Conservation (phyloP, 139 green algal genomes). For the Chlorella sp. region DNA sequence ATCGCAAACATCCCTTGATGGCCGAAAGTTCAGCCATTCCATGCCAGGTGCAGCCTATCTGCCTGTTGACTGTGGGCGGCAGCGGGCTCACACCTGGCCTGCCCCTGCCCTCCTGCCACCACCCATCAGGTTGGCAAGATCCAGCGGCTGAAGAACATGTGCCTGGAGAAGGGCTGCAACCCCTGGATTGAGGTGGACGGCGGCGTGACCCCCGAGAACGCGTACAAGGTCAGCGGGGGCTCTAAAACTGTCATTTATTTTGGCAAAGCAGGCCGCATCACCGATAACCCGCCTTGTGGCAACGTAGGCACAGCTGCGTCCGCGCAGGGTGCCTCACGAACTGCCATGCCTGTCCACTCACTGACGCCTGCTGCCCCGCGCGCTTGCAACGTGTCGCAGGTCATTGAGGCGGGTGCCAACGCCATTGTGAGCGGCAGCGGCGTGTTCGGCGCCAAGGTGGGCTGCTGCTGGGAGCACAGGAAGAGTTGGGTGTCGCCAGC, state of each 20-base stretch:
- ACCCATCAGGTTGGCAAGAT: conserved; percentile 93
- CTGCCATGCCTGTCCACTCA: no score
- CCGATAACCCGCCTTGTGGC: no score
- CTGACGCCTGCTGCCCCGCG: no score
- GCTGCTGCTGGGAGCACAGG: no score
- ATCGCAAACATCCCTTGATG: no score
- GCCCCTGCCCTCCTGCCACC: not conserved
- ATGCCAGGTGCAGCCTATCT: no score
- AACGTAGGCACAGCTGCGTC: no score
- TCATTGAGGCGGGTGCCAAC: conserved; percentile 80
- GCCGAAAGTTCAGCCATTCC: no score
- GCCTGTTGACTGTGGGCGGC: not conserved
- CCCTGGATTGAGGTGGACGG: conserved; percentile 99
- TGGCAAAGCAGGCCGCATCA: no score
- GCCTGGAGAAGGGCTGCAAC: conserved; percentile 90
- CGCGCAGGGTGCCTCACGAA: no score
- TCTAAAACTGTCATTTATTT: no score
- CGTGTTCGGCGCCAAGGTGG: conserved; percentile 83
- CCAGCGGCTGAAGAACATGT: conserved; percentile 88
- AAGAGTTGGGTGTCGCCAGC: no score
- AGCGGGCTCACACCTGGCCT: not conserved
- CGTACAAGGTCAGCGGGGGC: conserved; percentile 92
- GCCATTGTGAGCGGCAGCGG: conserved; percentile 96
- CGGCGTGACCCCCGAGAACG: conserved; percentile 94
- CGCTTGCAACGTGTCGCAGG: not conserved